Evolutionary conservation across 1,284 basidiomycete species (phyloP), one percentile per base, ranked within the genome.

Genomic region (Trichosporon coremiiforme): DNA sequence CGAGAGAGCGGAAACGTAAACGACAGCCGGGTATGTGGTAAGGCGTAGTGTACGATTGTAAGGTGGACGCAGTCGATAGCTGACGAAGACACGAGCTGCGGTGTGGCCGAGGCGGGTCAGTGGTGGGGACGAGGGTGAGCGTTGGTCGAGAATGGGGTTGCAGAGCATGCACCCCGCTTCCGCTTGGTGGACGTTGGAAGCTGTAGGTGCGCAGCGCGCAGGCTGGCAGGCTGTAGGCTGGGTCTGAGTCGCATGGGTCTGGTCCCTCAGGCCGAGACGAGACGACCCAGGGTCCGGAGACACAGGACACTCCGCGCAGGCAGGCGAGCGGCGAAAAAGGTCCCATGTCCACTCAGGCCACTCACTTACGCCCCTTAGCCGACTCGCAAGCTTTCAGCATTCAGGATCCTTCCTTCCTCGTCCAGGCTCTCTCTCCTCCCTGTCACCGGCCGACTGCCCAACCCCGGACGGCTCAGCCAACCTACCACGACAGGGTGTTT

Each of bases 201-300:
- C 41, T 35, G 33, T 35, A 45, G 17, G 41, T 8, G 41, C 41
- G 41, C 41, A 45, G 41, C 20, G 9, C 50, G 20, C 50, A 22
- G 50, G 20, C 22, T 53, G 50, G 50, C 50, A 22, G 47, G 47
- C 47, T 35, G 33, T 1, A 6, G 9, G 45, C 45, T 47, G 45
- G 17, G 45, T 47, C 45, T 25, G 50, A 53, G 50, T 53, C 50
- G 50, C 50, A 53, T 53, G 50, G 50, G 50, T 25, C 50, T 53
- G 50, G 50, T 17, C 50, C 17, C 17, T 15, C 41, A 45, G 50
- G 50, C 50, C 50, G 50, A 53, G 50, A 53, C 50, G 50, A 53
- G n/a, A 53, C 50, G 20, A 20, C 22, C 20, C 50, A 53, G 50
- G 50, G 50, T 25, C 50, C 50, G 50, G 50, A 53, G 50, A 53